A percentile compares a stretch with the other conserved stretches of the same genome.
phyloP scores from a whole-genome alignment of 1,139 yeast genomes.

The Ogataea hybrid region DNA sequence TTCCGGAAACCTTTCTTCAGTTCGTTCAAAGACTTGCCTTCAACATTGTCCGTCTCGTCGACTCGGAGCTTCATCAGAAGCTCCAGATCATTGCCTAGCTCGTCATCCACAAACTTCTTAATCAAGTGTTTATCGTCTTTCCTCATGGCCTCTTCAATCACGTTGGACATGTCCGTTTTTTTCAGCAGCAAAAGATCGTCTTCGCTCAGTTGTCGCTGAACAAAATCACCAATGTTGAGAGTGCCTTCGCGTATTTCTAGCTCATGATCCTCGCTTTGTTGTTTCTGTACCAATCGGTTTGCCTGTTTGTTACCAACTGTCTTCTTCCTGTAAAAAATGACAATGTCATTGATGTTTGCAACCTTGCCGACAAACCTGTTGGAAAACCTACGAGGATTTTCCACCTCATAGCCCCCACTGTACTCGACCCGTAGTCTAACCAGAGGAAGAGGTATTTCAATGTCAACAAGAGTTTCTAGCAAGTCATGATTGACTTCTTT shows the following conservation, averaged over 20 bases:
- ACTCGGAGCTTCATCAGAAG: constrained; percentile 44
- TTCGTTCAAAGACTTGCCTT: constrained; percentile 15
- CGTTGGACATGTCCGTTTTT: constrained; percentile 71
- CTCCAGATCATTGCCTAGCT: constrained; percentile 61
- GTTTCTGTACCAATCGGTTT: constrained; percentile 13
- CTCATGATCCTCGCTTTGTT: constrained; percentile 16
- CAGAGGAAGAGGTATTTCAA: constrained; percentile 64
- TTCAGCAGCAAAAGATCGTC: constrained; percentile 71
- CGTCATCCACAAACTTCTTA: constrained; percentile 64
- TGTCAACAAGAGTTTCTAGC: constrained; percentile 26
- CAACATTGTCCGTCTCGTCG: constrained; percentile 29
- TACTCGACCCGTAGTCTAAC: constrained; percentile 84
- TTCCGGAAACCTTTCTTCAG: constrained; percentile 32
- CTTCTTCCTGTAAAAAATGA: constrained; percentile 61
- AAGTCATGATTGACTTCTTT: constrained; percentile 34
- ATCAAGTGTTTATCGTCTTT: constrained; percentile 79
- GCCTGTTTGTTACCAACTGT: constrained; percentile 23
- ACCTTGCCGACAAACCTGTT: constrained; percentile 87
- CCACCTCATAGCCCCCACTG: constrained; percentile 87
- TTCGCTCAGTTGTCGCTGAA: constrained; percentile 58
- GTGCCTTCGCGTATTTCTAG: constrained; percentile 21
- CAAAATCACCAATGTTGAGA: constrained; percentile 49
- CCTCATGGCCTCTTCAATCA: constrained; percentile 69
- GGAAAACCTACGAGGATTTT: constrained; percentile 85
- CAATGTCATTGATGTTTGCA: constrained; percentile 85